phyloP scores from a whole-genome alignment of 2,329 filamentous ascomycete genomes.

The Paecilomyces variotii region DNA sequence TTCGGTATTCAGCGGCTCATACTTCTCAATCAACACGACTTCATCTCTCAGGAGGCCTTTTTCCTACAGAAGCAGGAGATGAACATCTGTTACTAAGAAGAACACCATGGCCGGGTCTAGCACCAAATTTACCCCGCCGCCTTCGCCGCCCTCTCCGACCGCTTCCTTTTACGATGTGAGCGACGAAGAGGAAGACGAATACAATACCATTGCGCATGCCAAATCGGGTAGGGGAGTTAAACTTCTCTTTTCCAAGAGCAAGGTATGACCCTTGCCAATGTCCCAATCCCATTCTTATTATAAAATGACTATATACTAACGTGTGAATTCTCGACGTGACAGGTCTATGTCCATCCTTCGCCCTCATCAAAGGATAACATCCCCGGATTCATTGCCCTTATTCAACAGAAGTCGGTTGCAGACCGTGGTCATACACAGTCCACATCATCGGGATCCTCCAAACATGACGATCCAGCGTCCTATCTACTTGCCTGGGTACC shows the following conservation, averaged over 20 bases:
- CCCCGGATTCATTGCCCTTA: conserved; percentile 79
- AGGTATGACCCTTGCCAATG: conserved; percentile 46
- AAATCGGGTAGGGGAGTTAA: conserved; percentile 78
- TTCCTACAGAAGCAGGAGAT: not conserved
- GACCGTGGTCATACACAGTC: conserved; percentile 21
- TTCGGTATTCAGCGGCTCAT: not conserved
- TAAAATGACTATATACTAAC: not conserved
- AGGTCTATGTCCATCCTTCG: conserved; percentile 95
- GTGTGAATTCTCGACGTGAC: conserved; percentile 8
- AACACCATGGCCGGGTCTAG: not conserved
- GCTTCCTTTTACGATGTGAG: conserved; percentile 92
- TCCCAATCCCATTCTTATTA: not conserved
- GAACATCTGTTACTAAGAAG: not conserved
- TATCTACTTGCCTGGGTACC: conserved; percentile 90
- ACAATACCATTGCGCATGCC: conserved; percentile 83
- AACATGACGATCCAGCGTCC: conserved; percentile 51
- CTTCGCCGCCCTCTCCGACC: conserved; percentile 58
- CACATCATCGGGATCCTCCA: conserved; percentile 37
- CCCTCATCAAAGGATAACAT: conserved; percentile 95
- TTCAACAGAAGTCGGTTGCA: conserved; percentile 67
- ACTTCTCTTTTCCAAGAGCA: conserved; percentile 92
- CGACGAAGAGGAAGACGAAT: conserved; percentile 91
- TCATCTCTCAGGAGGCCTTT: not conserved
- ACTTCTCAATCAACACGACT: not conserved
- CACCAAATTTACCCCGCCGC: conserved; percentile 29